phyloP scores from a whole-genome alignment of 345 rosid genomes.

The Sisymbrium irio region DNA sequence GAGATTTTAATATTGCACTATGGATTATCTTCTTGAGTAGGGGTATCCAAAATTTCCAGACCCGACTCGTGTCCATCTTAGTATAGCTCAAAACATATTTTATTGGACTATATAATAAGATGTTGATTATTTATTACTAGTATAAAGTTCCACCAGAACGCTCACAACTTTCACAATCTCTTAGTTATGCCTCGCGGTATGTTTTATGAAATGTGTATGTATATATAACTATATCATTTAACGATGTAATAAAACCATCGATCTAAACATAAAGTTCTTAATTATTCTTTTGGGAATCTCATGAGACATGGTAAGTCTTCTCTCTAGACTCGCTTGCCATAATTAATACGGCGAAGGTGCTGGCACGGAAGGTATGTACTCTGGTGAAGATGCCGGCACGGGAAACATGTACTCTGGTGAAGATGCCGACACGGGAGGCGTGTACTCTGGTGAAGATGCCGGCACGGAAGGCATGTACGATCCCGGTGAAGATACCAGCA shows the following conservation, averaged over 20 bases:
- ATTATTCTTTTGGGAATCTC: slow-evolving; percentile 9
- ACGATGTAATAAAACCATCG: slow-evolving; percentile 8
- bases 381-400: neutral
- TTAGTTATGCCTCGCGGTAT: neutral
- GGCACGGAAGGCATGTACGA: too few species aligned
- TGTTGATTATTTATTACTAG: neutral
- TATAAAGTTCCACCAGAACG: slow-evolving; percentile 6
- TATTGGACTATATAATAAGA: neutral
- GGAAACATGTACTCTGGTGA: neutral
- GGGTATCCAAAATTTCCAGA: too few species aligned
- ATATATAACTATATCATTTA: neutral
- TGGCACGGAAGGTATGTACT: neutral
- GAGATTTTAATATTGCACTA: too few species aligned
- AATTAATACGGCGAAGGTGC: slow-evolving; percentile 8
- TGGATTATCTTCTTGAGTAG: too few species aligned
- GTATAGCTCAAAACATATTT: neutral
- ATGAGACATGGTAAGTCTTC: slow-evolving; percentile 1
- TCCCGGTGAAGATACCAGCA: neutral
- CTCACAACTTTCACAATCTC: neutral
- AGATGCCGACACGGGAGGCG: neutral
- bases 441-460: neutral
- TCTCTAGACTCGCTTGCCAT: neutral
- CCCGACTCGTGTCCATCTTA: too few species aligned
- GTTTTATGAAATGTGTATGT: neutral
- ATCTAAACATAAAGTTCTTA: neutral